phyloP scores from a whole-genome alignment of 805 yeast species.

The Candida hungchunana region DNA sequence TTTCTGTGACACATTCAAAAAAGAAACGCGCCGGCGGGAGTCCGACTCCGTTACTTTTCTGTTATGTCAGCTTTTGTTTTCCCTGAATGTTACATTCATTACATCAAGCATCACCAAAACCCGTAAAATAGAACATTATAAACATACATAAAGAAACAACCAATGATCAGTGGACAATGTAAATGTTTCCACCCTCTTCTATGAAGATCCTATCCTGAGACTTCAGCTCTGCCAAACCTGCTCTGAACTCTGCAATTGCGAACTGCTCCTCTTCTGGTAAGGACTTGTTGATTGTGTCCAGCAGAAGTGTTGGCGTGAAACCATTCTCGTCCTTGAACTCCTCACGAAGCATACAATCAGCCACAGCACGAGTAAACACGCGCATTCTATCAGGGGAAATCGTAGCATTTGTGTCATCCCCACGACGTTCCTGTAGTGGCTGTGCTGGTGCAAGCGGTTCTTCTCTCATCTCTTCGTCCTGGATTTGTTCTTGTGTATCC shows the following conservation, averaged over 20 bases:
- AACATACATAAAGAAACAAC: background rate
- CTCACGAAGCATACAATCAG: constrained; percentile 12
- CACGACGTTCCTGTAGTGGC: constrained; percentile 7
- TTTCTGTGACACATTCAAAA: no score
- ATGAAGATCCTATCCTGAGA: constrained; percentile 30
- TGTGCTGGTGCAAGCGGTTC: background rate
- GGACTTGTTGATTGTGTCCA: constrained; percentile 32
- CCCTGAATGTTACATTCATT: no score
- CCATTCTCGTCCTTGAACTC: constrained; percentile 28
- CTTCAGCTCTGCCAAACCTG: constrained; percentile 32
- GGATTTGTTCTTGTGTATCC: constrained; percentile 9
- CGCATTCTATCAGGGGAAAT: constrained; percentile 16
- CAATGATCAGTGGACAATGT: constrained; percentile 4
- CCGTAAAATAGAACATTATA: no score
- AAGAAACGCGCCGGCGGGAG: no score
- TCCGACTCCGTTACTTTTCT: no score
- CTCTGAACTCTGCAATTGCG: constrained; percentile 31
- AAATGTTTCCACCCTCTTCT: constrained; percentile 26
- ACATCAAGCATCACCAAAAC: no score
- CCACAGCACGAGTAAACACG: constrained; percentile 7
- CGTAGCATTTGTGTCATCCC: constrained; percentile 4
- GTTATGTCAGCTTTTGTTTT: no score
- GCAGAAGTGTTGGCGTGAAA: constrained; percentile 27
- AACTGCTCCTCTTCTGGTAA: constrained; percentile 35
- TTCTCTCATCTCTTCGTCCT: constrained; percentile 1